phyloP scores from a whole-genome alignment of 305 asterid species.

The Petunia hybrid region DNA sequence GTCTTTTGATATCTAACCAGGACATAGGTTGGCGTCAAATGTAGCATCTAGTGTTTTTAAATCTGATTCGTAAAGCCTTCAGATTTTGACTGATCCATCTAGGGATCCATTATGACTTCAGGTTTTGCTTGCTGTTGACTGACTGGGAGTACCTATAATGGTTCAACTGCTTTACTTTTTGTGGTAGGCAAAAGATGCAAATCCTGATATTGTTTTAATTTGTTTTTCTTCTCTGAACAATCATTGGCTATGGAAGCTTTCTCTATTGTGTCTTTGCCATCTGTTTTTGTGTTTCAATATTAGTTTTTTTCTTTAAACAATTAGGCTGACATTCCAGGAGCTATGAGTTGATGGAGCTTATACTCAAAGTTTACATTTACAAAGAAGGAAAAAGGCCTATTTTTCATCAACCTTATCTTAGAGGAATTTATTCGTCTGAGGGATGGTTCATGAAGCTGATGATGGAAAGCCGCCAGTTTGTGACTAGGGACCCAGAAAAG shows the following conservation, averaged over 20 bases:
- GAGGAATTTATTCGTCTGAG: conserved; percentile 89
- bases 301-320: conserved; percentile 26
- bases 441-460: conserved; percentile 93
- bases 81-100: too few relatives aligned
- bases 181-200: too few relatives aligned
- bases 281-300: not conserved
- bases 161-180: too few relatives aligned
- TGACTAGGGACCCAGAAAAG: conserved; percentile 71
- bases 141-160: too few relatives aligned
- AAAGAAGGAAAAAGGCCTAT: conserved; percentile 77
- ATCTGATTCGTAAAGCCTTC: not conserved
- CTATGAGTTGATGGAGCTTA: conserved; percentile 88
- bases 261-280: not conserved
- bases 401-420: conserved; percentile 70
- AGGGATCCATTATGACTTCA: too few relatives aligned
- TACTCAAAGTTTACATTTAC: conserved; percentile 79
- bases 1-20: not conserved
- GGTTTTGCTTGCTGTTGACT: too few relatives aligned
- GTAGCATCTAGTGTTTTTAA: not conserved
- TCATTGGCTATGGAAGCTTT: not conserved
- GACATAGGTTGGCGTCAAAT: not conserved
- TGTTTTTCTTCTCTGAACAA: not conserved
- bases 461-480: conserved; percentile 64
- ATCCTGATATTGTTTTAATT: too few relatives aligned
- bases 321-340: conserved; percentile 62